Percentiles rank a stretch among this genome's conserved stretches.
Evolutionary conservation across 768 basidiomycete species (phyloP).

Genomic region (Pleurotus cornucopiae): DNA sequence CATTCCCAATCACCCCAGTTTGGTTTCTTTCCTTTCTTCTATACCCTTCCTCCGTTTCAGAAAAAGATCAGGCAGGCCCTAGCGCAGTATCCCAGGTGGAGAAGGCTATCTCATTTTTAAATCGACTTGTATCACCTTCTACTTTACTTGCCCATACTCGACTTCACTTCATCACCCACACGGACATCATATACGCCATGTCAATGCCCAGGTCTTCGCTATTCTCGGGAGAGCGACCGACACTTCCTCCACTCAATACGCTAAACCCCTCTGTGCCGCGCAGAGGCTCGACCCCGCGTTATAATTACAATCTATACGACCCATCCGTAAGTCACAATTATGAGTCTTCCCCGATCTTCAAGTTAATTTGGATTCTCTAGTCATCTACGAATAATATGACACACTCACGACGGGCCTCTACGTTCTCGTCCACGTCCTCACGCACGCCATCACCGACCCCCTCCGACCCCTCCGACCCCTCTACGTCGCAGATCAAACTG

Average conservation of each 20-base stretch:
- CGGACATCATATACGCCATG: not conserved
- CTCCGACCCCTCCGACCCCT: constrained; percentile 10
- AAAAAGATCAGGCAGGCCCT: constrained; percentile 5
- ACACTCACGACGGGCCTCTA: constrained; percentile 29
- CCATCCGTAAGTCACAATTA: not conserved
- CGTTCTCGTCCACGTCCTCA: constrained; percentile 34
- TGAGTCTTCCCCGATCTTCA: not conserved
- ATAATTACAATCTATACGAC: constrained; percentile 3
- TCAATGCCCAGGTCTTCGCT: not conserved
- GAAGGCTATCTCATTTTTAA: not conserved
- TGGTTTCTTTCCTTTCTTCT: constrained; percentile 4
- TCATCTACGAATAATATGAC: constrained; percentile 17
- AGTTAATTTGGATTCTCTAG: constrained; percentile 13
- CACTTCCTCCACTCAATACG: constrained; percentile 7
- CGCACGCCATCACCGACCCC: constrained; percentile 33
- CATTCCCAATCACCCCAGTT: constrained; percentile 3
- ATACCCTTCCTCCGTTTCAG: not conserved
- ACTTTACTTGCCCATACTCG: not conserved
- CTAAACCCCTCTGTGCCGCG: not conserved
- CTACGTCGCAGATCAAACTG: constrained; percentile 14
- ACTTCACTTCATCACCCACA: not conserved
- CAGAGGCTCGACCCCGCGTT: not conserved
- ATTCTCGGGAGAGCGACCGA: constrained; percentile 4
- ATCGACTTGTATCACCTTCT: not conserved
- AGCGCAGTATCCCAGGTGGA: constrained; percentile 5